phyloP scores from a whole-genome alignment of 352 stramenopile genomes.

The Thraustotheca clavata region DNA sequence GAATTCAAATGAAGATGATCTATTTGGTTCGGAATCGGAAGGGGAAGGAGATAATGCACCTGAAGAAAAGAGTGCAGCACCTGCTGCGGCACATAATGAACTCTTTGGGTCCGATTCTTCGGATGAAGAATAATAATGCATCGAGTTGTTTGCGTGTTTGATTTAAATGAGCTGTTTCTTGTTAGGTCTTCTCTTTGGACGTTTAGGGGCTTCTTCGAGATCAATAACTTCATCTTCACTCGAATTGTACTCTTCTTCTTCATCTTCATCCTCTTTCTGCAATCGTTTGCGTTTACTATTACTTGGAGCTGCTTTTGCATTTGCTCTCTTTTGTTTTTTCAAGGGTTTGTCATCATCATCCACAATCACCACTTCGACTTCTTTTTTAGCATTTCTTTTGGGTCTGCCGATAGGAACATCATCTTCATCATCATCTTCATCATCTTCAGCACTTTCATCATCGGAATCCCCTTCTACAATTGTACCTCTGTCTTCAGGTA shows the following conservation, averaged over 20 bases:
- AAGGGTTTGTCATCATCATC: slow-evolving; percentile 24
- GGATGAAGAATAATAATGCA: slow-evolving; percentile 28
- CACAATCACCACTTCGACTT: slow-evolving; percentile 26
- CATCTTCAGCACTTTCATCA: slow-evolving; percentile 28
- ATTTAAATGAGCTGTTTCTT: too few species aligned
- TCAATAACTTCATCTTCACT: slow-evolving; percentile 3
- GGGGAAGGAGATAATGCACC: slow-evolving; percentile 42
- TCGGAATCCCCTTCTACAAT: slow-evolving; percentile 9
- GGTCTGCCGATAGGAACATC: slow-evolving; percentile 1
- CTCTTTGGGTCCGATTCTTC: slow-evolving; percentile 84
- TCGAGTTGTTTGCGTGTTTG: too few species aligned
- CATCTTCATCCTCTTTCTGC: background rate
- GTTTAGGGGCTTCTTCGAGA: too few species aligned
- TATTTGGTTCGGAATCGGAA: slow-evolving; percentile 32
- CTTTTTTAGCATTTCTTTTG: slow-evolving; percentile 31
- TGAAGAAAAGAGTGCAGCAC: background rate
- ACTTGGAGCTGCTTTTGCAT: slow-evolving; percentile 16
- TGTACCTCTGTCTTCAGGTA: slow-evolving; percentile 22
- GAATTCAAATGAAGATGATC: slow-evolving; percentile 35
- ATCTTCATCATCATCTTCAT: slow-evolving; percentile 18
- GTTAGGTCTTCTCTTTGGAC: too few species aligned
- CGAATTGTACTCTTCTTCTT: slow-evolving; percentile 14
- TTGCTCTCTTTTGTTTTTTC: background rate
- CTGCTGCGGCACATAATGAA: slow-evolving; percentile 29
- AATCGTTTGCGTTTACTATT: slow-evolving; percentile 20